A percentile compares a stretch with the other conserved stretches of the same genome.
Evolutionary conservation across 441 rosid genomes (phyloP).

Genomic region (Aleurites moluccanus): DNA sequence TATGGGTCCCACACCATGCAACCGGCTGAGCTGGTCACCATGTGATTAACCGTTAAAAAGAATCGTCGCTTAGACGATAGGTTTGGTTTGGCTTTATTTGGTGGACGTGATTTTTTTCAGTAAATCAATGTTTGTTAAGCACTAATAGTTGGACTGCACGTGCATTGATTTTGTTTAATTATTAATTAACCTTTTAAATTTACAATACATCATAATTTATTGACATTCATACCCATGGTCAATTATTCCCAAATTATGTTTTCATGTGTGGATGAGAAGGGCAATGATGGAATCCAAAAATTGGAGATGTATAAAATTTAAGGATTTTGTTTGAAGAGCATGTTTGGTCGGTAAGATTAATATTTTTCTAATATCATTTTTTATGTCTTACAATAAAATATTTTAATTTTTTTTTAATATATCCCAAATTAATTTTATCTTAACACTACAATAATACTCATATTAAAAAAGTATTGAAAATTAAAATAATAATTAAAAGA

Average conservation of each 20-base stretch:
- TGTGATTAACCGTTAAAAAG: conserved; percentile 44
- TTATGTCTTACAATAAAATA: too few relatives aligned
- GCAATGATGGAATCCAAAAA: conserved; percentile 14
- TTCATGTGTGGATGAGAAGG: conserved; percentile 21
- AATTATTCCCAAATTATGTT: background rate
- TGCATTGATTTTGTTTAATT: conserved; percentile 17
- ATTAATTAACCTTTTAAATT: too few relatives aligned
- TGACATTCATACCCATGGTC: conserved; percentile 15
- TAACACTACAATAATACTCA: too few relatives aligned
- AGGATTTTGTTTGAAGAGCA: conserved; percentile 21
- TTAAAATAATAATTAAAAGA: too few relatives aligned
- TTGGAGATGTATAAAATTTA: background rate
- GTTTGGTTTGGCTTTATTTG: too few relatives aligned
- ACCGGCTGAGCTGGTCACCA: conserved; percentile 61
- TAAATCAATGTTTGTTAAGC: conserved; percentile 24
- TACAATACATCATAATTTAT: background rate
- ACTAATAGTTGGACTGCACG: conserved; percentile 36
- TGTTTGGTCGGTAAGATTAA: conserved; percentile 28
- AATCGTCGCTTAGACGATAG: conserved; percentile 19
- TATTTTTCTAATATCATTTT: too few relatives aligned
- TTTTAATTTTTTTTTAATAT: too few relatives aligned
- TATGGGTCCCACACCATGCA: conserved; percentile 47
- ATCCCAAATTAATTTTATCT: too few relatives aligned
- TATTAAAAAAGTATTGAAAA: too few relatives aligned
- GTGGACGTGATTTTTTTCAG: conserved; percentile 1